A percentile compares a stretch with the other conserved stretches of the same genome.
These are phyloP conservation scores for Boletus hoseneyae DNA, from an alignment of 1,284 basidiomycete genomes.

Conservation along the genomic window DNA sequence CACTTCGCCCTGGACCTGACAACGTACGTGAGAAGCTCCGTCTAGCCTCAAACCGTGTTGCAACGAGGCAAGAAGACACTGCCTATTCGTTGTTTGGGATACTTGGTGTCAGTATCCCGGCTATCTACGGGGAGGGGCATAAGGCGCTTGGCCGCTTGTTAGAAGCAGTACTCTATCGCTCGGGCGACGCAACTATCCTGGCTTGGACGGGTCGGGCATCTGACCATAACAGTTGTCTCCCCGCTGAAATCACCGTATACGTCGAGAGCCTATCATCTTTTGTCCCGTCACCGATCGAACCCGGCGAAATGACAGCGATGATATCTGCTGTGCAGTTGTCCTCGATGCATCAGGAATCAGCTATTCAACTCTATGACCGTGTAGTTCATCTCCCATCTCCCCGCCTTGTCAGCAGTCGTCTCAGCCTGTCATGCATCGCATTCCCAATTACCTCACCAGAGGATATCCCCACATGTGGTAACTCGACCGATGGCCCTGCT, in stretches of 20 bases:
- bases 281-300: constrained; percentile 8
- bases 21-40: constrained; percentile 20
- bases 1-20: constrained; percentile 19
- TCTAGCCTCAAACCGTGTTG: constrained; percentile 17
- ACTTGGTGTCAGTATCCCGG: constrained; percentile 18
- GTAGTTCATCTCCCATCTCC: constrained; percentile 15
- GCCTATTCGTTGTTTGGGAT: constrained; percentile 25
- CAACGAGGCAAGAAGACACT: constrained; percentile 20
- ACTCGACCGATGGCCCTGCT: not conserved
- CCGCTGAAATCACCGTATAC: constrained; percentile 20
- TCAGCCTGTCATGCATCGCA: constrained; percentile 14
- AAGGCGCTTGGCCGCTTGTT: constrained; percentile 20
- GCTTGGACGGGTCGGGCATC: constrained; percentile 22
- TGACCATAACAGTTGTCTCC: constrained; percentile 25
- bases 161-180: constrained; percentile 19
- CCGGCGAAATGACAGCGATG: constrained; percentile 7
- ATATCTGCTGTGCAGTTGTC: constrained; percentile 7
- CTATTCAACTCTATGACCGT: constrained; percentile 17
- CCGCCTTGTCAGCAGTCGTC: constrained; percentile 16
- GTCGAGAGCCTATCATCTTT: constrained; percentile 5
- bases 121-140: constrained; percentile 23
- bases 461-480: too few relatives aligned
- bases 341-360: constrained; percentile 7
- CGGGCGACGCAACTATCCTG: constrained; percentile 14
- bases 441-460: too few relatives aligned